Base-by-base conservation (phyloP, 2,329 filamentous ascomycete species). In the Diplocarpon rosae region DNA sequence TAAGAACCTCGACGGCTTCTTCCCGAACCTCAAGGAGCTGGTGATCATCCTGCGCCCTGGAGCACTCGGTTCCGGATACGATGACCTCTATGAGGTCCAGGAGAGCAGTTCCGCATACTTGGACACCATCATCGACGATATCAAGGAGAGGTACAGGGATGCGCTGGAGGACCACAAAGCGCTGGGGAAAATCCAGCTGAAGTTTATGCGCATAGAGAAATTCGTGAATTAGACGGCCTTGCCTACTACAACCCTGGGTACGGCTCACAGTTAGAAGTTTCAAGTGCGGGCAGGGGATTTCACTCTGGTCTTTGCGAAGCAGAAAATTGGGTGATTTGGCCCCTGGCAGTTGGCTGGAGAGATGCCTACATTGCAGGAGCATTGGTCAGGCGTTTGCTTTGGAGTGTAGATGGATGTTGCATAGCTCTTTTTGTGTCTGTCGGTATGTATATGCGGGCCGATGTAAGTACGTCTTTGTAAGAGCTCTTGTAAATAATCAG, bases 11-110 rank as follows among this genome's bases (percentile, higher is more conserved):
- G 9, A n/a, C 8, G 12, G 36, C 6, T 5, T 33, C 27, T 42
- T 47, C 14, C 41, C 45, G 30, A 31, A 41, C 5, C 12, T 47
- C 13, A 42, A 37, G 28, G 45, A 47, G 29, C 12, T 47, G 16
- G 44, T 43, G 13, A 27, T 47, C 32, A 29, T 47, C n/a, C 37
- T 47, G 8, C 40, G 45, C 6, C 41, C 37, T 6, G 45, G 45
- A 9, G 30, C 32, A 9, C 16, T 29, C 10, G 37, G 37, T 4
- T n/a, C 41, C 16, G 29, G 24, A 15, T 40, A 36, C 20, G 30
- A 41, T 12, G 45, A 47, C n/a, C 27, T 47, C 5, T 44, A 43
- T 29, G 41, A 44, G 17, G 37, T 37, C 33, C 35, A 27, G n/a
- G 30, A 32, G 30, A 14, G 30, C n/a, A 14, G 12, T 12, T 31